Evolutionary conservation across 257 asterid genomes (phyloP), one percentile per base, ranked within the genome.

Genomic region (Solanum sejunctum): DNA sequence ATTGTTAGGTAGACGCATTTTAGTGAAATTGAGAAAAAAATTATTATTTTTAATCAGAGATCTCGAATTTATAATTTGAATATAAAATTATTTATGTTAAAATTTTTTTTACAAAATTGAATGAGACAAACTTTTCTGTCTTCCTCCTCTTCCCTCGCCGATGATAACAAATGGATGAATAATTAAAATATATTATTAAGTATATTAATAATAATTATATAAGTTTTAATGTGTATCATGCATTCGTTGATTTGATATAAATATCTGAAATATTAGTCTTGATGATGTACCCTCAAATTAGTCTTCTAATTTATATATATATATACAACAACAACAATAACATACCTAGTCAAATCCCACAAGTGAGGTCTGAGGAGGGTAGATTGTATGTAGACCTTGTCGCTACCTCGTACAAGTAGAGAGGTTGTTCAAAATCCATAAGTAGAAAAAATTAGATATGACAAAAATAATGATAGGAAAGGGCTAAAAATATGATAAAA

Each of bases 11-110:
- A 13, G 18, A 66, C 28, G 2, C 3, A 13, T 66, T 26, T 13
- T 26, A 26, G 26, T 21, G 18, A 23, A 63, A 63, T 23, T 26
- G 1, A 12, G 28, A 13, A 26, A 61, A 11, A 0, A 12, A 28
- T 2, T 64, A 0, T 1, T 6, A 23, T 13, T 9, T 64, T 36
- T 36, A 5, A 26, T 0, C 3, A 6, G 11, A 26, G 11, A 3
- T 26, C 0, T 64, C 1, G 0, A 64, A 3, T 12, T 64, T 13
- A 3, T 12, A 26, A 0, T 0, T 13, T 2, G 20, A 64, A 3
- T 0, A 12, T 13, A 26, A 52, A 13, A 4, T 52, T 0, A 0
- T 2, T 13, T 52, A 12, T 13, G 18, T 52, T 4, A 3, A 18
- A 52, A 13, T 1, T 13, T 7, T 5, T 12, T 51, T 2, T 1